Conservation (phyloP, 208 protist genomes). For the Kentomonas sorsogonicus region DNA sequence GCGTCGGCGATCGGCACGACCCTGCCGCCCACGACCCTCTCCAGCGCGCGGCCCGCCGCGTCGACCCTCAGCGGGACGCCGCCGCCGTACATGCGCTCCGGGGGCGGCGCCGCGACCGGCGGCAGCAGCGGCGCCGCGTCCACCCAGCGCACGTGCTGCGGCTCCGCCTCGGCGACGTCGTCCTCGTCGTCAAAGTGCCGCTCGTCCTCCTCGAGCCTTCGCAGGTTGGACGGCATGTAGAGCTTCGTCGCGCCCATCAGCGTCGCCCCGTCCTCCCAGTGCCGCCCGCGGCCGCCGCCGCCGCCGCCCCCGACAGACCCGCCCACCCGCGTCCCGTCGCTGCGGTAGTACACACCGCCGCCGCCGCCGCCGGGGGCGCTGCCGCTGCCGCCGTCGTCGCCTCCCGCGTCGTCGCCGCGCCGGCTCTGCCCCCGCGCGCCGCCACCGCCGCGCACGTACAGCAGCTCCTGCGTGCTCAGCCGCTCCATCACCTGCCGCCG, state of each 20-base stretch:
- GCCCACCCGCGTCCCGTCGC: constrained; percentile 27
- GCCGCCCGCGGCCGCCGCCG: constrained; percentile 19
- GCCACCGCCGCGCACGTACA: constrained; percentile 3
- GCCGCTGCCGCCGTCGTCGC: constrained; percentile 13
- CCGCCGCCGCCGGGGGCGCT: constrained; percentile 14
- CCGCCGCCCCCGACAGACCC: constrained; percentile 17
- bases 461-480: constrained; percentile 25
- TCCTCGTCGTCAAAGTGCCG: constrained; percentile 54
- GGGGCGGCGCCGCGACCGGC: constrained; percentile 12
- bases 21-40: not conserved
- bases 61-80: constrained; percentile 17
- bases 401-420: constrained; percentile 11
- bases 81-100: constrained; percentile 35
- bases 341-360: constrained; percentile 56
- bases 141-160: constrained; percentile 20
- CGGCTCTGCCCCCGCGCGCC: constrained; percentile 10
- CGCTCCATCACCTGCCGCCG: constrained; percentile 39
- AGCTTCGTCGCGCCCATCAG: constrained; percentile 27
- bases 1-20: not conserved
- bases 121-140: not conserved
- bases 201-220: constrained; percentile 46
- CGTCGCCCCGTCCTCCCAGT: constrained; percentile 23
- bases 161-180: constrained; percentile 36
- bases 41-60: not conserved
- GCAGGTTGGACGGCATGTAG: constrained; percentile 33